Percentiles rank a stretch among this genome's conserved stretches.
Evolutionary conservation across 441 rosid species (phyloP).

Genomic region (Brassica hybrid): DNA sequence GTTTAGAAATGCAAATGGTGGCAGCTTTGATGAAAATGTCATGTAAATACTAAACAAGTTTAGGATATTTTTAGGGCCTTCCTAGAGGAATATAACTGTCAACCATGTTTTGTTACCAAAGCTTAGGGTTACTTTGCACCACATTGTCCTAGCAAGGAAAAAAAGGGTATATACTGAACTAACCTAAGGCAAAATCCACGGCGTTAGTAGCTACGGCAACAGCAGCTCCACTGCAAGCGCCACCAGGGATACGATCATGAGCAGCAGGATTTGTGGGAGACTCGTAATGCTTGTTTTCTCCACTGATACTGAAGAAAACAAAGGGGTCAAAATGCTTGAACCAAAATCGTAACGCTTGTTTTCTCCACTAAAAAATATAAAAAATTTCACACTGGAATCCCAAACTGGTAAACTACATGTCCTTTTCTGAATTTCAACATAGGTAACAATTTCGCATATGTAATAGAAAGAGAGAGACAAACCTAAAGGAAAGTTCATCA

Average conservation of each 20-base stretch:
- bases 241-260: conserved; percentile 65
- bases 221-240: conserved; percentile 78
- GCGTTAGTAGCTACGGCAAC: conserved; percentile 66
- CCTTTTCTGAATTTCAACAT: too few relatives aligned
- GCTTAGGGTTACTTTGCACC: background rate
- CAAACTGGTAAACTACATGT: too few relatives aligned
- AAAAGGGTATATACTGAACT: background rate
- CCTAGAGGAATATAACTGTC: background rate
- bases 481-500: conserved; percentile 88
- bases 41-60: conserved; percentile 5
- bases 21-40: conserved; percentile 6
- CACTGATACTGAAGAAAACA: conserved; percentile 59
- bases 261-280: conserved; percentile 73
- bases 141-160: background rate
- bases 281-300: conserved; percentile 65
- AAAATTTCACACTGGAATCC: too few relatives aligned
- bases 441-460: too few relatives aligned
- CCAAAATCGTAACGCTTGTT: too few relatives aligned
- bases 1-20: conserved; percentile 1
- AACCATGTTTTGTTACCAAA: conserved; percentile 6
- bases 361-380: too few relatives aligned
- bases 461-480: too few relatives aligned
- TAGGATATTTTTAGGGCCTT: background rate
- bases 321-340: too few relatives aligned
- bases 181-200: conserved; percentile 75